Percentiles rank a stretch among this genome's conserved stretches.
Conservation (phyloP, 306 rosid genomes). For the Lagenaria siceraria region DNA sequence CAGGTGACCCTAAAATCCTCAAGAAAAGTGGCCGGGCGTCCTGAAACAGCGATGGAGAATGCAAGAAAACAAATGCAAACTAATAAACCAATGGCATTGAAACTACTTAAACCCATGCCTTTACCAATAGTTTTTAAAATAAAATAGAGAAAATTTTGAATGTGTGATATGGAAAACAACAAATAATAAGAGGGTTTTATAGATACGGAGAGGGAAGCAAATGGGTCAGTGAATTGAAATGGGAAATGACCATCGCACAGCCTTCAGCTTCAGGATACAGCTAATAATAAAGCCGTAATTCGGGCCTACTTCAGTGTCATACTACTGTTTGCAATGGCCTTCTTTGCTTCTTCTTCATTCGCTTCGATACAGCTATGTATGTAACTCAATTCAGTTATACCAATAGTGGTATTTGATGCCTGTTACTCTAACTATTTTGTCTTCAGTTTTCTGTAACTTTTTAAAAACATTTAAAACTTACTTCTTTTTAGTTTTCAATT, state of each 20-base stretch:
- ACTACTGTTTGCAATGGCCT: not conserved
- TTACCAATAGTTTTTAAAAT: too few relatives aligned
- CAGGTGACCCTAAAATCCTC: conserved; percentile 63
- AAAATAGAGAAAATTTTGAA: too few relatives aligned
- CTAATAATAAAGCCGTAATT: not conserved
- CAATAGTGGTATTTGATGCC: not conserved
- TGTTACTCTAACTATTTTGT: not conserved
- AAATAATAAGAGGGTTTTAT: conserved; percentile 9
- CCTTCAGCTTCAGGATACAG: not conserved
- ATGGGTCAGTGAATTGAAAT: not conserved
- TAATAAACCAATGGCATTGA: not conserved
- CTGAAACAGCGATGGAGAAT: conserved; percentile 24
- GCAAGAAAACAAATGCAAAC: conserved; percentile 18
- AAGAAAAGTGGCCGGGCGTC: conserved; percentile 63
- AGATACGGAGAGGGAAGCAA: conserved; percentile 1
- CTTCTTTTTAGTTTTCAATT: too few relatives aligned
- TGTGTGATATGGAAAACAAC: too few relatives aligned
- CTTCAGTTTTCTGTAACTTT: not conserved
- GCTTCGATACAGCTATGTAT: conserved; percentile 47
- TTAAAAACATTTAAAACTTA: too few relatives aligned
- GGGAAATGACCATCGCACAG: too few relatives aligned
- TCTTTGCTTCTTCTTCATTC: not conserved
- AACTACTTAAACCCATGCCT: not conserved
- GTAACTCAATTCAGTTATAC: not conserved
- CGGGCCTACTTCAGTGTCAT: not conserved